Evolutionary conservation across 495 filamentous ascomycete species (phyloP).

Genomic region (Aspergillus indologenus): DNA sequence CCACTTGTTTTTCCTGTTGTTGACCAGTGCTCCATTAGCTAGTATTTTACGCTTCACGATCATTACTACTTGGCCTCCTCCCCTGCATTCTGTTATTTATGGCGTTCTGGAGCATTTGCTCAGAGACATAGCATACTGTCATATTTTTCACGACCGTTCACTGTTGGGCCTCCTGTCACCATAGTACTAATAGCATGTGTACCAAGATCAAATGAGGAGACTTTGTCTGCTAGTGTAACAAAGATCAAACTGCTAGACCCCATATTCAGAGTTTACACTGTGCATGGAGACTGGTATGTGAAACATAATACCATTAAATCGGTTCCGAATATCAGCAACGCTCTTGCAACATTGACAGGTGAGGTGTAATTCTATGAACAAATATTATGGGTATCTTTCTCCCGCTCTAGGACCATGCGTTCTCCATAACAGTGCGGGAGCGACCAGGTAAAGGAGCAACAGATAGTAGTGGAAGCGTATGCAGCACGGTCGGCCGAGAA

Average conservation of each 20-base stretch:
- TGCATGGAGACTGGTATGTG: background rate
- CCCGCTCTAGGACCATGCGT: background rate
- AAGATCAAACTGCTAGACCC: background rate
- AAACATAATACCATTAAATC: background rate
- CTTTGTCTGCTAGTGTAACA: background rate
- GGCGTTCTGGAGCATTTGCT: slow-evolving; percentile 14
- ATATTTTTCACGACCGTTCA: background rate
- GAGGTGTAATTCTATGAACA: background rate
- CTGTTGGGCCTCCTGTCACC: background rate
- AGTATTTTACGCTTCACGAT: slow-evolving; percentile 4
- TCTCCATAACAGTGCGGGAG: background rate
- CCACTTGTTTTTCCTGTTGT: background rate
- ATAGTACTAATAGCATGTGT: slow-evolving; percentile 9
- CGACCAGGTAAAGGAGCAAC: background rate
- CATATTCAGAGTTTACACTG: background rate
- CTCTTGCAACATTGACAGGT: background rate
- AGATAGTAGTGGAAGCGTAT: background rate
- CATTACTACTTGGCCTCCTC: background rate
- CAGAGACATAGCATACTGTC: slow-evolving; percentile 4
- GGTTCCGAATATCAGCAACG: background rate
- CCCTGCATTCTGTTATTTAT: background rate
- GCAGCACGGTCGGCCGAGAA: background rate
- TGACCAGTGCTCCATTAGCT: background rate
- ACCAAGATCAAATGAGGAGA: background rate
- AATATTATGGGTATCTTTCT: background rate